These are phyloP conservation scores for Lachnellula hyalina DNA, from an alignment of 2,329 filamentous ascomycete species.

Conservation along the genomic window DNA sequence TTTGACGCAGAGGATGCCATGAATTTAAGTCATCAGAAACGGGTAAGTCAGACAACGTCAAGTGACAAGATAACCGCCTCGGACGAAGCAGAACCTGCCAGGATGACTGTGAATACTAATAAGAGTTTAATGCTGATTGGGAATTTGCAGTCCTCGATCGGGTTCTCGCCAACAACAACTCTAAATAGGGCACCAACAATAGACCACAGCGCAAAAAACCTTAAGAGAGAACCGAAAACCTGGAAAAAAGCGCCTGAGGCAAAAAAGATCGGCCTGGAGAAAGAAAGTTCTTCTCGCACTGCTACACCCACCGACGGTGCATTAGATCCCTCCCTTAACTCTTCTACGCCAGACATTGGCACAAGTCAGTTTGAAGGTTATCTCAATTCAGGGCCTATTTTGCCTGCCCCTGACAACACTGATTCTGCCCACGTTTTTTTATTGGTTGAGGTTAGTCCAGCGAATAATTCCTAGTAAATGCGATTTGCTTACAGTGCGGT, in stretches of 20 bases:
- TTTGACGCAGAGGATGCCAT: constrained; percentile 18
- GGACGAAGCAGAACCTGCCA: constrained; percentile 3
- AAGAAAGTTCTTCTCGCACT: too few relatives aligned
- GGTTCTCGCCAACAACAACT: constrained; percentile 18
- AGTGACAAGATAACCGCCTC: too few relatives aligned
- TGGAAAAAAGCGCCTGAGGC: too few relatives aligned
- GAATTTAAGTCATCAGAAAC: background rate
- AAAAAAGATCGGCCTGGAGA: too few relatives aligned
- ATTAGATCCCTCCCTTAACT: too few relatives aligned
- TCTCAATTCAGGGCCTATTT: background rate
- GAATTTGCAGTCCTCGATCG: constrained; percentile 17
- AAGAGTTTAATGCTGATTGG: constrained; percentile 16
- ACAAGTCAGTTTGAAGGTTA: background rate
- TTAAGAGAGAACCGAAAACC: too few relatives aligned
- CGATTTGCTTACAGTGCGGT: background rate
- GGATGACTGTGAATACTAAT: constrained; percentile 11
- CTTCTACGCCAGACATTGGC: background rate
- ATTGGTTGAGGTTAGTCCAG: constrained; percentile 18
- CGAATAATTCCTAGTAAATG: background rate
- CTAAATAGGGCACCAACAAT: background rate
- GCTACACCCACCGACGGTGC: too few relatives aligned
- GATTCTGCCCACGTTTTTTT: constrained; percentile 4
- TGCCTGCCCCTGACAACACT: background rate
- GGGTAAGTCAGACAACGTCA: constrained; percentile 9
- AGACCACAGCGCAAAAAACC: background rate